Base-by-base conservation (phyloP, 202 grass and related monocot species). In the Dendrocalamus latiflorus region DNA sequence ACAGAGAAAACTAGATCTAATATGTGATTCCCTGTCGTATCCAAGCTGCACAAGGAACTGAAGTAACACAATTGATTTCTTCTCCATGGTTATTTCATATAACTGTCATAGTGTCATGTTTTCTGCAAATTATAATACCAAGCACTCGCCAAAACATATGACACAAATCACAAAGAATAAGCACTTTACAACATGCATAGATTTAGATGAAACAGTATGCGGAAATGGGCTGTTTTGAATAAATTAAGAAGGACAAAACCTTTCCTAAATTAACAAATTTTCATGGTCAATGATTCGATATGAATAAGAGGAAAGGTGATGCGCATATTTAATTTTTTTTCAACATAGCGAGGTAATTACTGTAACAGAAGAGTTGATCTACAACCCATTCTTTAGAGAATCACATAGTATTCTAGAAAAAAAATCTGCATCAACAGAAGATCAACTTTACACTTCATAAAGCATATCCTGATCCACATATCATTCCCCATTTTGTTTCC, bases 11-110 rank as follows among this genome's bases (percentile, higher is more conserved):
- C 28, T 70, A 33, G 45, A 75, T 36, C 61, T 45, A 20, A 17
- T 17, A 77, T 28, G 50, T 82, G 42, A 72, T 64, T 20, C 34
- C 57, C 16, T 63, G 37, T 24, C 30, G 17, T 61, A 76, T 41
- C 54, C 16, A 75, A 70, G 62, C n/a, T 79, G 76, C 74, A 78
- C 8, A 72, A 42, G 17, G 9, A 61, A 75, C 51, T 79, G 26
- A 80, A 74, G 34, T 72, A 74, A 53, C 17, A 4, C 44, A 14
- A 47, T 47, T 17, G 22, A 45, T 20, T 65, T 73, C 25, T 9
- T 4, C 45, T 63, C 12, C 9, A 8, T 70, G 49, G 5, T 75
- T 67, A 43, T 33, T 84, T 68, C 33, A 74, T 68, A 68, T 68
- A 18, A 59, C 18, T 49, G 10, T 45, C 22, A 8, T 36, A 11